Percentiles rank a stretch among this genome's conserved stretches.
These are phyloP conservation scores for Eucalyptus paniculata DNA, from an alignment of 345 rosid species.

Conservation along the genomic window DNA sequence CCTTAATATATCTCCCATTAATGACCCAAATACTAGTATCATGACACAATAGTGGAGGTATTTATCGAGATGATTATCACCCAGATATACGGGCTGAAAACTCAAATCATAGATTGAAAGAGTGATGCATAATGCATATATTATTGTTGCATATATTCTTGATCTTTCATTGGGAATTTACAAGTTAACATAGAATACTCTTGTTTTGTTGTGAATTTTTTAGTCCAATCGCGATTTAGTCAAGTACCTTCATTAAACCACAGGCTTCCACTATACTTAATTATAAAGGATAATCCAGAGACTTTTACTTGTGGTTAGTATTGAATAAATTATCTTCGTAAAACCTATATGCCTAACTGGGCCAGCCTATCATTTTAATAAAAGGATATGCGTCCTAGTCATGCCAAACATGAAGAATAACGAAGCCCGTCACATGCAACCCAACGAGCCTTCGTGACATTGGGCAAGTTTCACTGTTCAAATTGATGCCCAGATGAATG, in stretches of 20 bases:
- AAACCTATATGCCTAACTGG: not conserved
- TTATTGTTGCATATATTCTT: not conserved
- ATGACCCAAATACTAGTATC: not conserved
- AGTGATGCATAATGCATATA: not conserved
- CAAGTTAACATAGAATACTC: not conserved
- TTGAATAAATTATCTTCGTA: not conserved
- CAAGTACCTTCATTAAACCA: not conserved
- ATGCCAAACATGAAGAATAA: not conserved
- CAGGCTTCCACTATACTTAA: not conserved
- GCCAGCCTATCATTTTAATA: not conserved
- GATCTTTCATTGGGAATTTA: not conserved
- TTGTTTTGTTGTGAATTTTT: not conserved
- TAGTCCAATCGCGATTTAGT: not conserved
- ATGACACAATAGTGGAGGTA: not conserved
- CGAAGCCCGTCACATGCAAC: not conserved
- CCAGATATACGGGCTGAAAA: not conserved
- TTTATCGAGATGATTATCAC: not conserved
- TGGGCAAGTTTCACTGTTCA: not conserved
- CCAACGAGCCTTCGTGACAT: not conserved
- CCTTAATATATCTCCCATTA: not conserved
- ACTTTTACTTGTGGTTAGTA: not conserved
- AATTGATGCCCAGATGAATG: not conserved
- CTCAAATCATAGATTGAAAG: not conserved
- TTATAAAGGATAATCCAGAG: not conserved
- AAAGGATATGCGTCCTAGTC: not conserved